Conservation (phyloP, 495 filamentous ascomycete species). For the Xylaria telfairii region DNA sequence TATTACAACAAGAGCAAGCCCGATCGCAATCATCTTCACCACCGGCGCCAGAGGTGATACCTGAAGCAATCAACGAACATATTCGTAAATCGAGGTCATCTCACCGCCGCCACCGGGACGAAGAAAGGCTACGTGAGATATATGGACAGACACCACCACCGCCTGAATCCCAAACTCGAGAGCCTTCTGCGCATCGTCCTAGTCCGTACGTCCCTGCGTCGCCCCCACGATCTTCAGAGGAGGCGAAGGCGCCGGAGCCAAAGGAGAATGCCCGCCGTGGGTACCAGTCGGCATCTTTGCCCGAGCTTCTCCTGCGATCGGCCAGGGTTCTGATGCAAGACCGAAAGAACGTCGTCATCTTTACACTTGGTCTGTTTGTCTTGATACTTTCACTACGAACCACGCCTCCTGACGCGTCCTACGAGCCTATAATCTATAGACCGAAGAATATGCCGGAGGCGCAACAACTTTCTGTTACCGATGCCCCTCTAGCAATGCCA, state of each 20-base stretch:
- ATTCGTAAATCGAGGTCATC: constrained; percentile 15
- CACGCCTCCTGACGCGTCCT: constrained; percentile 27
- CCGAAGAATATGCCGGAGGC: constrained; percentile 29
- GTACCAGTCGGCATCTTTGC: constrained; percentile 53
- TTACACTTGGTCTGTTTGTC: constrained; percentile 64
- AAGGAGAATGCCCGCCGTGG: constrained; percentile 24
- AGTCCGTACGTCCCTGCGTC: constrained; percentile 38
- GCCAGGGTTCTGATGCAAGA: constrained; percentile 71
- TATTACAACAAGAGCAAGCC: constrained; percentile 19
- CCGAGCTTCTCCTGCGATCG: constrained; percentile 71
- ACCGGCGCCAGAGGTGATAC: constrained; percentile 24
- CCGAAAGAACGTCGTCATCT: constrained; percentile 72
- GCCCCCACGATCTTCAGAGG: constrained; percentile 32
- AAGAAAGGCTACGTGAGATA: constrained; percentile 58
- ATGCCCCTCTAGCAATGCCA: constrained; percentile 6
- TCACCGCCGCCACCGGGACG: constrained; percentile 49
- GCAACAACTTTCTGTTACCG: constrained; percentile 23
- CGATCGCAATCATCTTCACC: constrained; percentile 22
- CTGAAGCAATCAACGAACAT: constrained; percentile 15
- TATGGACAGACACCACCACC: constrained; percentile 53
- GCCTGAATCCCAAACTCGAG: constrained; percentile 21
- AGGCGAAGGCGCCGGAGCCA: constrained; percentile 28
- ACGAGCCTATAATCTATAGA: constrained; percentile 36
- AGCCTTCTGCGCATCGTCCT: constrained; percentile 30
- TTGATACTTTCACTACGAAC: constrained; percentile 57